Conservation (phyloP, 345 rosid species). For the Syzygium oleosum region DNA sequence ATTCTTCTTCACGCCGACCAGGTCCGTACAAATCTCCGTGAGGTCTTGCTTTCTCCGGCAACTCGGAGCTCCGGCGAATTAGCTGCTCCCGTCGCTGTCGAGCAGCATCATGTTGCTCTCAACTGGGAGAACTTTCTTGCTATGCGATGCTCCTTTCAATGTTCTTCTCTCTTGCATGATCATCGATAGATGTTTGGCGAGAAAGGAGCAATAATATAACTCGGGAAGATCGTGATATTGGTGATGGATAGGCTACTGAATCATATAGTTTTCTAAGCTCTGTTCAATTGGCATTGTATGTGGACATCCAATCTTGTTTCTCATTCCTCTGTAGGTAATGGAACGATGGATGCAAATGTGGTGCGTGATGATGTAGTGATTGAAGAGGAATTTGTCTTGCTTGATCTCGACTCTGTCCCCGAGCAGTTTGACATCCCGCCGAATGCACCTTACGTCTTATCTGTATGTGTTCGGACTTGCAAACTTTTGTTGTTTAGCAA, state of each 20-base stretch:
- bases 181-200: neutral
- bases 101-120: neutral
- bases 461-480: constrained; percentile 20
- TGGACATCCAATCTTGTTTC: neutral
- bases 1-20: neutral
- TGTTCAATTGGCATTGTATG: neutral
- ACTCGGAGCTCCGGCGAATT: neutral
- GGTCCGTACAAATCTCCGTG: neutral
- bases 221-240: neutral
- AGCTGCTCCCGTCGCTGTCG: neutral
- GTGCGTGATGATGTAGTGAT: constrained; percentile 1
- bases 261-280: neutral
- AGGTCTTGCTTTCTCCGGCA: neutral
- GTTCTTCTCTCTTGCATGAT: neutral
- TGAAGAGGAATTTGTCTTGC: constrained; percentile 41
- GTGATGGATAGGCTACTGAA: neutral
- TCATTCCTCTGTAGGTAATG: neutral
- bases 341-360: constrained; percentile 25
- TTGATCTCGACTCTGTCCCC: constrained; percentile 41
- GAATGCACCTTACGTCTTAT: constrained; percentile 35
- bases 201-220: neutral
- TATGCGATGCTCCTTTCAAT: neutral
- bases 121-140: neutral
- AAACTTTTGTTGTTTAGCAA: neutral
- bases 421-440: constrained; percentile 33